Base-by-base conservation (phyloP, 169 alveolate genomes). In the Cyclospora cayetanensis region DNA sequence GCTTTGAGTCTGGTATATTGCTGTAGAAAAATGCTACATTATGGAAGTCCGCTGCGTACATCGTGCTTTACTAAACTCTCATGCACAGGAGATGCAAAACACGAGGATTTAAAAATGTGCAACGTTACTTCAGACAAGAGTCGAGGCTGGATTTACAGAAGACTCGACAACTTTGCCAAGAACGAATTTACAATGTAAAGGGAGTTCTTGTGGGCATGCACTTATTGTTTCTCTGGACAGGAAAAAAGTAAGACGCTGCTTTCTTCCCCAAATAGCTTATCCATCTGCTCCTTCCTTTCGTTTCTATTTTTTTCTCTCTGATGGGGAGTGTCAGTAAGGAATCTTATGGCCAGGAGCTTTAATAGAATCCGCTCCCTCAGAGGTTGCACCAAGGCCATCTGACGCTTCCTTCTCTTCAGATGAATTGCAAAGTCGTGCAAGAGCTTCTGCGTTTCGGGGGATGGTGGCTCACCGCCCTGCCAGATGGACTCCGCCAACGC, bases 181-280 rank as follows among this genome's bases (percentile, higher is more conserved):
- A n/a, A n/a, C n/a, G n/a, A n/a, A n/a, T n/a, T n/a, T n/a, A n/a
- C n/a, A n/a, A n/a, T n/a, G n/a, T n/a, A n/a, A n/a, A n/a, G n/a
- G n/a, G n/a, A n/a, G 12, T 50, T 18, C 22, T 50, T 50, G 22
- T n/a, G 22, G 22, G 27, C 1, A 50, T 18, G 2, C 63, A 50
- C 12, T 1, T n/a, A 50, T 18, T 18, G 27, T 18, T 50, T 18
- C 22, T 2, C 12, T 1, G 22, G 2, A n/a, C 27, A 50, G 22
- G 22, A 1, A 22, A 80, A 80, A 52, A 80, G 52, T 0, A 80
- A 39, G 74, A 80, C 35, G 52, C 89, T 80, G 74, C 89, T 80
- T 80, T 80, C 89, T 42, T 80, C 89, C 34, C 89, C 89, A 5
- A 80, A 80, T 29, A 80, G 74, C 74, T 80, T 37, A 1, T 70